Evolutionary conservation across 306 rosid species (phyloP).

Genomic region (Cicer arietinum): DNA sequence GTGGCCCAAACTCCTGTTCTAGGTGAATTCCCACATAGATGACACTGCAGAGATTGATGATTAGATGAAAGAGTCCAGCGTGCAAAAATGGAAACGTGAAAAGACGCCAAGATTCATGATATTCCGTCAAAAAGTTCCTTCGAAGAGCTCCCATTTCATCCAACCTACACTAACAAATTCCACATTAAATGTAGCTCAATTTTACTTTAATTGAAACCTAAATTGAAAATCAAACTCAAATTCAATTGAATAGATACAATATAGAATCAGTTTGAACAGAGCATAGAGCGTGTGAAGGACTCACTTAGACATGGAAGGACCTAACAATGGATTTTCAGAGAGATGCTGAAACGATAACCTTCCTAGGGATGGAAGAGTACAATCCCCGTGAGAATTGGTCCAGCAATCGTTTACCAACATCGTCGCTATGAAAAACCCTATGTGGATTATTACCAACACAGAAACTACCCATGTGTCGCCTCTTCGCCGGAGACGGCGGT

Average conservation of each 20-base stretch:
- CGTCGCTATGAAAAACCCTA: conserved; percentile 70
- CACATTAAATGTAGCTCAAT: not conserved
- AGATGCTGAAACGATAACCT: conserved; percentile 88
- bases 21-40: conserved; percentile 73
- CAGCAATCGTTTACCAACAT: conserved; percentile 86
- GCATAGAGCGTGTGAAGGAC: not conserved
- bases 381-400: conserved; percentile 73
- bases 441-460: conserved; percentile 73
- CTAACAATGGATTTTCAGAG: conserved; percentile 82
- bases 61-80: conserved; percentile 81
- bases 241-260: not conserved
- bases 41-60: conserved; percentile 76
- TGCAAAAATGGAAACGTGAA: conserved; percentile 84
- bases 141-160: conserved; percentile 87
- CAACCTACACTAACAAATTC: conserved; percentile 57
- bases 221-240: not conserved
- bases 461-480: conserved; percentile 87
- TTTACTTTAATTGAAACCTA: conserved; percentile 12
- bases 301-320: conserved; percentile 92
- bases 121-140: conserved; percentile 51
- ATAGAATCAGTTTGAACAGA: not conserved
- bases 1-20: conserved; percentile 78
- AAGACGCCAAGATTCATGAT: conserved; percentile 82
- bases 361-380: conserved; percentile 65
- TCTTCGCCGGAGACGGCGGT: conserved; percentile 51